These are phyloP conservation scores for Avena atlantica DNA, from an alignment of 176 grass and related monocot species.

Conservation along the genomic window DNA sequence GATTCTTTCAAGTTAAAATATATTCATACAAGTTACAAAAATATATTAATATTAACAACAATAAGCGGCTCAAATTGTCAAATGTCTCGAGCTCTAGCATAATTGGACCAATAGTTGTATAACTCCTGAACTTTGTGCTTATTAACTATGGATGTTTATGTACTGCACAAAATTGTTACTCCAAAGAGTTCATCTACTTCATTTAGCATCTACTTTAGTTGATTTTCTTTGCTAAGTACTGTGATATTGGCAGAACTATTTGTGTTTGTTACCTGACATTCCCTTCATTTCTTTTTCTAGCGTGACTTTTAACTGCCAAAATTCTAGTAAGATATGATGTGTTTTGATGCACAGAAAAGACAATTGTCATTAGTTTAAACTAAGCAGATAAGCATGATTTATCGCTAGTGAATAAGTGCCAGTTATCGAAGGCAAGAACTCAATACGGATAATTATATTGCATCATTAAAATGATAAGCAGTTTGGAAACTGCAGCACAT, in stretches of 20 bases:
- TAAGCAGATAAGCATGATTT: neutral
- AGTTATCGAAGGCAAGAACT: conserved; percentile 2
- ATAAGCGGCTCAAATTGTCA: neutral
- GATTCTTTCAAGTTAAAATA: neutral
- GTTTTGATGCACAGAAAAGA: neutral
- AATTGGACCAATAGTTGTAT: conserved; percentile 4
- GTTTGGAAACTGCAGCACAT: neutral
- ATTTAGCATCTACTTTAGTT: conserved; percentile 24
- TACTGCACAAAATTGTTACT: neutral
- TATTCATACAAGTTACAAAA: neutral
- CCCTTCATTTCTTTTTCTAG: neutral
- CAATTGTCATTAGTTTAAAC: neutral
- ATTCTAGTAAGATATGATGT: neutral
- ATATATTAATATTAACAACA: neutral
- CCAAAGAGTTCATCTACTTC: neutral
- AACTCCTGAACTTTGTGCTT: neutral
- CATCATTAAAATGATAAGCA: conserved; percentile 4
- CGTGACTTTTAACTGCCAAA: neutral
- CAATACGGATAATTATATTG: neutral
- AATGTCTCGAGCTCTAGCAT: neutral
- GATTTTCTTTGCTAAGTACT: neutral
- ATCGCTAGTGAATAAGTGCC: neutral
- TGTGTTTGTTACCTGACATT: neutral
- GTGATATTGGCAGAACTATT: neutral
- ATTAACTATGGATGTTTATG: conserved; percentile 9